Evolutionary conservation across 768 basidiomycete genomes (phyloP), one percentile per base, ranked within the genome.

Genomic region (Tylopilus felleus): DNA sequence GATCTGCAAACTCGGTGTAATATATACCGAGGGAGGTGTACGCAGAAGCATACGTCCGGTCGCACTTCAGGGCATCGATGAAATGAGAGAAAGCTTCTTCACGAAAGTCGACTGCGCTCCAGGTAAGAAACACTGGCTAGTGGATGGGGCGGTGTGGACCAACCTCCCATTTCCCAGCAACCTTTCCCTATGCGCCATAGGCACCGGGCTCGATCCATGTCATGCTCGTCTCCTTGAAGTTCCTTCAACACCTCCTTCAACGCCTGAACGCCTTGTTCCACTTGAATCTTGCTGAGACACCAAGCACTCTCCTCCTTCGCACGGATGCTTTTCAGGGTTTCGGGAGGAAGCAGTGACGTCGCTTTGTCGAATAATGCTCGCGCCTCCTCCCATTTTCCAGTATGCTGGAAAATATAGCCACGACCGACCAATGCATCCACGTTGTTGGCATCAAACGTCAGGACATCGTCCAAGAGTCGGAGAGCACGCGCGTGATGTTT

Each of bases 21-120:
- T 94, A 94, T 44, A 91, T 75, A 8, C 97, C 97, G 3, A 99
- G 81, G 1, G 93, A 93, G 4, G 96, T 96, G 68, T 93, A 98
- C 0, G 97, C 86, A 1, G 97, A 88, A 0, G 96, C 93, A 66
- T 86, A 97, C 9, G 80, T 75, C 0, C 90, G 69, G 47, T 81
- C 80, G 28, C 80, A 82, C 64, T 92, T 90, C 29, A 98, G 79
- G 1, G 96, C 79, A 4, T 78, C 74, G 58, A 97, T 90, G 72
- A 90, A 97, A 63, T 79, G 76, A 16, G 82, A 79, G 70, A 90
- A 97, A 0, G 91, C 86, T 53, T 84, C 80, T 55, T 89, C 81
- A 7, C 75, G 75, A 12, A 74, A 71, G 6, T 74, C 66, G 35
- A 65, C 85, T 87, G 60, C 19, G 22, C 21, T 64, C 49, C 4